Percentiles rank a stretch among this genome's conserved stretches.
phyloP scores from a whole-genome alignment of 345 rosid species.

The Dovyalis caffra region DNA sequence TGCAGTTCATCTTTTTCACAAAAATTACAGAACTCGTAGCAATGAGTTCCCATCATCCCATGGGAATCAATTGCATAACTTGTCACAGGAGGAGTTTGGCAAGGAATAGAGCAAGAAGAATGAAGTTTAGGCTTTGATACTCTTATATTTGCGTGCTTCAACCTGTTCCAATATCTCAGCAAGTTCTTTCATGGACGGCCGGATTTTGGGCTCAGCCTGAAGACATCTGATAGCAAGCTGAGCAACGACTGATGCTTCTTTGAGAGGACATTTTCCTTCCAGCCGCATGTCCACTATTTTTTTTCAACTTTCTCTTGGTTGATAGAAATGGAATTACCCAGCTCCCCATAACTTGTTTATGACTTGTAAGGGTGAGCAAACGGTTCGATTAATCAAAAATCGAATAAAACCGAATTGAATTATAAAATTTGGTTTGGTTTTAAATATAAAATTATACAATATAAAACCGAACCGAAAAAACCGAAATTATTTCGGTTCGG shows the following conservation, averaged over 20 bases:
- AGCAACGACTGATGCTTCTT: neutral
- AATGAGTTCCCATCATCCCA: too few relatives aligned
- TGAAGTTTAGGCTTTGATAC: neutral
- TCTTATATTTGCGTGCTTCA: neutral
- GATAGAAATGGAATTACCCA: slow-evolving; percentile 16
- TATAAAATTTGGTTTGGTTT: too few relatives aligned
- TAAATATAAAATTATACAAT: too few relatives aligned
- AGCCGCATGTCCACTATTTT: slow-evolving; percentile 9
- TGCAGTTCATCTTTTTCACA: too few relatives aligned
- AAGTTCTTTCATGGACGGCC: slow-evolving; percentile 22
- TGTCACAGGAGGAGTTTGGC: too few relatives aligned
- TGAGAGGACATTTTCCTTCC: slow-evolving; percentile 6
- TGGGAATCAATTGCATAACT: too few relatives aligned
- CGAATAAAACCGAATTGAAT: too few relatives aligned
- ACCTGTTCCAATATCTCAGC: slow-evolving; percentile 9
- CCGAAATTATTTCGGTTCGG: too few relatives aligned
- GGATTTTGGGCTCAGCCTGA: neutral
- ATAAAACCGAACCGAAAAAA: too few relatives aligned
- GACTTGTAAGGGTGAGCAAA: too few relatives aligned
- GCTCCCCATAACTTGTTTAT: neutral
- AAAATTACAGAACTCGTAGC: too few relatives aligned
- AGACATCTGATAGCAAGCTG: slow-evolving; percentile 9
- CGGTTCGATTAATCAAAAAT: too few relatives aligned
- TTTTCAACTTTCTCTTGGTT: neutral
- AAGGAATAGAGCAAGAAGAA: neutral